Percentiles rank a stretch among this genome's conserved stretches.
phyloP scores from a whole-genome alignment of 768 basidiomycete genomes.

The Tylopilus felleus region DNA sequence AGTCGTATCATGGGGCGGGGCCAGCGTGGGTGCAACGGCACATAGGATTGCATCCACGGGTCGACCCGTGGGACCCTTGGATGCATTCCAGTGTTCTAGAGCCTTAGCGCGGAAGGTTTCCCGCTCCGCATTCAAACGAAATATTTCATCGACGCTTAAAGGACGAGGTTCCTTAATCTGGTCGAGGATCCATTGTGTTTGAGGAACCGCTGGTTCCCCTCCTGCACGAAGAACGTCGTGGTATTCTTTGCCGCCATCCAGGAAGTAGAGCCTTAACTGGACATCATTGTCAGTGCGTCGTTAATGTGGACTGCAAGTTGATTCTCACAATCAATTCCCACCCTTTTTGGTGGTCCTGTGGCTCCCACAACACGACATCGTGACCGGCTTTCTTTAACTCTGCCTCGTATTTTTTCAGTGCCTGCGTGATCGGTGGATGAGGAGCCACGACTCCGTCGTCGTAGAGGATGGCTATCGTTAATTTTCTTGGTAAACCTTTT shows the following conservation, averaged over 20 bases:
- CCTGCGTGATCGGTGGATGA: slow-evolving; percentile 45
- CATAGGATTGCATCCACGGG: slow-evolving; percentile 47
- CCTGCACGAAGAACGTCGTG: slow-evolving; percentile 32
- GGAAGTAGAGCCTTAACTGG: slow-evolving; percentile 45
- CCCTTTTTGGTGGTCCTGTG: slow-evolving; percentile 41
- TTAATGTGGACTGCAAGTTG: background rate
- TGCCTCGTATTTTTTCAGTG: slow-evolving; percentile 37
- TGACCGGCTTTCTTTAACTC: slow-evolving; percentile 45
- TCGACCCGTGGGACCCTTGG: slow-evolving; percentile 35
- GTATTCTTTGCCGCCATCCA: slow-evolving; percentile 49
- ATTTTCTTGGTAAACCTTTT: slow-evolving; percentile 36
- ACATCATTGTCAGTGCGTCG: slow-evolving; percentile 13
- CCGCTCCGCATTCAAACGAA: slow-evolving; percentile 42
- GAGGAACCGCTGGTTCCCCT: slow-evolving; percentile 38
- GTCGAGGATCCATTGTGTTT: slow-evolving; percentile 42
- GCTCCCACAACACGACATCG: slow-evolving; percentile 48
- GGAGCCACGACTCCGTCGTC: slow-evolving; percentile 51
- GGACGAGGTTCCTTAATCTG: slow-evolving; percentile 38
- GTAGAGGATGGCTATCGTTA: slow-evolving; percentile 46
- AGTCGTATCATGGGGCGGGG: slow-evolving; percentile 46
- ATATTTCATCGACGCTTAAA: slow-evolving; percentile 41
- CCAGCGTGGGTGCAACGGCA: slow-evolving; percentile 45
- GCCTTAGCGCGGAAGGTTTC: slow-evolving; percentile 40
- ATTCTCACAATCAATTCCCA: slow-evolving; percentile 46
- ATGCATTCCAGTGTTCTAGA: slow-evolving; percentile 45